These are phyloP conservation scores for Monascus purpureus DNA, from an alignment of 495 filamentous ascomycete genomes.

Conservation along the genomic window DNA sequence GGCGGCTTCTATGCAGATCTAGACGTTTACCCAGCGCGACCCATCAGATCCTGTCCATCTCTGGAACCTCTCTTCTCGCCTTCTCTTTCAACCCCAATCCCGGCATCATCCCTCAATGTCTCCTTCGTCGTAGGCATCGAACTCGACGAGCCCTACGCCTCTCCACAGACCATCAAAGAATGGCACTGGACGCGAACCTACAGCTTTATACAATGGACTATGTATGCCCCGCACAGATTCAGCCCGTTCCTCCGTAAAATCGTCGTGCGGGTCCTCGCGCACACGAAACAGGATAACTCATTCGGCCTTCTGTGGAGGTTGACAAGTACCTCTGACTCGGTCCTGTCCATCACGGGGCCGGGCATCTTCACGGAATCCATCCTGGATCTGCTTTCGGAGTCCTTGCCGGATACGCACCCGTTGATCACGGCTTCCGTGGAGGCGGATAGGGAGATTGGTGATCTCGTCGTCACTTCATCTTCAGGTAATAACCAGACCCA, in stretches of 20 bases:
- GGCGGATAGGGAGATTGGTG: slow-evolving; percentile 14
- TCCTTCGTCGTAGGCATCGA: slow-evolving; percentile 27
- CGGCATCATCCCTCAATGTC: slow-evolving; percentile 9
- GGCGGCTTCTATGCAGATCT: slow-evolving; percentile 40
- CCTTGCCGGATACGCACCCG: slow-evolving; percentile 15
- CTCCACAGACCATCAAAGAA: slow-evolving; percentile 15
- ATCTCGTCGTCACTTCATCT: slow-evolving; percentile 8
- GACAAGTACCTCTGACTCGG: slow-evolving; percentile 15
- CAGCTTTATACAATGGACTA: slow-evolving; percentile 26
- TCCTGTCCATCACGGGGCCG: slow-evolving; percentile 23
- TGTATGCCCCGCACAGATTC: slow-evolving; percentile 27
- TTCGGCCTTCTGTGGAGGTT: slow-evolving; percentile 3
- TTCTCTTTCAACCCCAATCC: background rate
- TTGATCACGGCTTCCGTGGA: slow-evolving; percentile 15
- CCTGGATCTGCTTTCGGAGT: slow-evolving; percentile 21
- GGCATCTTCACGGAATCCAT: slow-evolving; percentile 29
- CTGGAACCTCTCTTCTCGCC: slow-evolving; percentile 11
- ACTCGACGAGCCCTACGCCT: slow-evolving; percentile 28
- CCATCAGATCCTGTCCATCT: slow-evolving; percentile 19
- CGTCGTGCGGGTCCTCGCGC: slow-evolving; percentile 23
- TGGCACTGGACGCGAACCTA: slow-evolving; percentile 30
- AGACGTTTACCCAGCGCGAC: slow-evolving; percentile 21
- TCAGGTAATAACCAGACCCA: slow-evolving; percentile 2
- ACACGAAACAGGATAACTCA: slow-evolving; percentile 15
- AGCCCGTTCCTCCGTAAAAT: slow-evolving; percentile 22